Conservation (phyloP, 371 early-diverging fungal species). For the Cladochytrium tenue region DNA sequence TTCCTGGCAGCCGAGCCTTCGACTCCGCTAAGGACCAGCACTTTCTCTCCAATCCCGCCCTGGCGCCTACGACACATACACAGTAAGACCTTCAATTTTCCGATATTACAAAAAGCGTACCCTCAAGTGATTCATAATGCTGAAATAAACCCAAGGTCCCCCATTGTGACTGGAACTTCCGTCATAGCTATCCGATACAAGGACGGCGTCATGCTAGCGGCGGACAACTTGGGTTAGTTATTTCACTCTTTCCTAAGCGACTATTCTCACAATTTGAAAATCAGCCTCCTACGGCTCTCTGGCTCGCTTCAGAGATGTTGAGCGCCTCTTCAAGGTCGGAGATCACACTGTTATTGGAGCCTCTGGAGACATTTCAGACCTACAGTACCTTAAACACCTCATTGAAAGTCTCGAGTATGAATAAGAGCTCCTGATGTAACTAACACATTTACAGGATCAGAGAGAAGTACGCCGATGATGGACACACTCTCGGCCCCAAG, state of each 20-base stretch:
- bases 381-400: conserved; percentile 84
- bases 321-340: conserved; percentile 81
- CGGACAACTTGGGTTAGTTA: conserved; percentile 84
- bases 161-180: conserved; percentile 96
- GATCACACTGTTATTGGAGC: conserved; percentile 85
- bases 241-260: not conserved
- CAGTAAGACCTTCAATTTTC: conserved; percentile 22
- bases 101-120: not conserved
- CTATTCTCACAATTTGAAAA: not conserved
- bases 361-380: conserved; percentile 95
- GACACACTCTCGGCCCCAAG: conserved; percentile 78
- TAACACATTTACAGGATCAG: conserved; percentile 61
- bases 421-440: no score
- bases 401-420: conserved; percentile 81
- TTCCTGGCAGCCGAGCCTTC: conserved; percentile 48
- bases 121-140: not conserved
- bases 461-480: conserved; percentile 88
- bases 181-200: conserved; percentile 94
- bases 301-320: conserved; percentile 90
- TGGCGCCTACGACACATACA: conserved; percentile 37
- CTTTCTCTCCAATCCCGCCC: conserved; percentile 16
- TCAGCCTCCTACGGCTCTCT: conserved; percentile 94
- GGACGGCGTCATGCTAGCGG: conserved; percentile 96
- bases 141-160: conserved; percentile 41
- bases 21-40: conserved; percentile 19